Evolutionary conservation across 768 basidiomycete species (phyloP).

Genomic region (Suillus cothurnatus): DNA sequence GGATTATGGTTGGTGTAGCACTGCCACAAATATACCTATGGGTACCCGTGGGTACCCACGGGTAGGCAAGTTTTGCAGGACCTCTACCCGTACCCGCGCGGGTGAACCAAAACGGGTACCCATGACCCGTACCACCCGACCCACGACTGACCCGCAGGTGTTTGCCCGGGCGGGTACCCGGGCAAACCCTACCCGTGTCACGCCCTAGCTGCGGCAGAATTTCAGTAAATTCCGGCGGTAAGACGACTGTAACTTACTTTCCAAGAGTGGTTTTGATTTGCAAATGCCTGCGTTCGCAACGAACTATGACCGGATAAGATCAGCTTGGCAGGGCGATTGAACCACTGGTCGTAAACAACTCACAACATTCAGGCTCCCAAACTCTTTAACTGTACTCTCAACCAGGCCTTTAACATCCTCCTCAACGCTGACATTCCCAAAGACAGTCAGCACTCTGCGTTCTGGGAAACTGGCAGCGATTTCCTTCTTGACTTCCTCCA

Average conservation of each 20-base stretch:
- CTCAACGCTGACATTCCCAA: constrained; percentile 32
- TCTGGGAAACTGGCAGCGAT: constrained; percentile 16
- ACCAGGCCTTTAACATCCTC: constrained; percentile 35
- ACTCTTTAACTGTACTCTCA: constrained; percentile 21
- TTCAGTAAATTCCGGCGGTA: neutral
- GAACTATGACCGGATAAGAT: constrained; percentile 11
- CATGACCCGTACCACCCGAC: too few relatives aligned
- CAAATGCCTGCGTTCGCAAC: constrained; percentile 28
- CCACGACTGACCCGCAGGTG: too few relatives aligned
- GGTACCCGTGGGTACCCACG: too few relatives aligned
- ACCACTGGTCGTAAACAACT: constrained; percentile 11
- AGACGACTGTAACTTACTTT: constrained; percentile 19
- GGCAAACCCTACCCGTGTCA: too few relatives aligned
- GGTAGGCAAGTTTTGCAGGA: too few relatives aligned
- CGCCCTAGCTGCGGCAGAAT: constrained; percentile 29
- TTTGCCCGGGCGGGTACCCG: too few relatives aligned
- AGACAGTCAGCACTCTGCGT: constrained; percentile 12
- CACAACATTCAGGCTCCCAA: constrained; percentile 40
- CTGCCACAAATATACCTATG: too few relatives aligned
- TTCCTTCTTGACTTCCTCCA: constrained; percentile 19
- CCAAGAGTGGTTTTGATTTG: constrained; percentile 7
- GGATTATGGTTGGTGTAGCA: too few relatives aligned
- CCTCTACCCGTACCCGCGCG: too few relatives aligned
- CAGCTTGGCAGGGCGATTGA: neutral
- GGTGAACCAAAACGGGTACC: too few relatives aligned